Evolutionary conservation across 306 rosid species (phyloP).

Genomic region (Ziziphus jujuba): DNA sequence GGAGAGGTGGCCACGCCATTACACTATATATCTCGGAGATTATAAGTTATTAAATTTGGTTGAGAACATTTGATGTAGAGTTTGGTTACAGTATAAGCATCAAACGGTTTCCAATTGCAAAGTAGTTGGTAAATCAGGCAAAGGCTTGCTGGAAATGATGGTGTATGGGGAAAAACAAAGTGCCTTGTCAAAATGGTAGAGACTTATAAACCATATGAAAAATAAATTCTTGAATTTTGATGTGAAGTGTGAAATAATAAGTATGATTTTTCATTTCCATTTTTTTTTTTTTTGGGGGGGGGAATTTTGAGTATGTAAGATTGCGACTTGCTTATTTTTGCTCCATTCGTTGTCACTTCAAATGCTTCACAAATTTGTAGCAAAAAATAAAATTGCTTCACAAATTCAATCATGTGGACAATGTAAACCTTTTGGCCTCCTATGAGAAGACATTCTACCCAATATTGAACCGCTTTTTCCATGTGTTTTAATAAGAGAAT

Average conservation of each 20-base stretch:
- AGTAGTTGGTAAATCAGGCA: not conserved
- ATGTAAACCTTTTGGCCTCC: slow-evolving; percentile 2
- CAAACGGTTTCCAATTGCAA: not conserved
- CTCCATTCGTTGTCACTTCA: not conserved
- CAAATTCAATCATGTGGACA: not conserved
- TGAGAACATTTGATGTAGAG: too few relatives aligned
- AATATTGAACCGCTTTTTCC: not conserved
- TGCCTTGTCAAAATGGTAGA: too few relatives aligned
- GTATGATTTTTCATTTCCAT: too few relatives aligned
- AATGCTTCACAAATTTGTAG: slow-evolving; percentile 11
- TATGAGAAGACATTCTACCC: slow-evolving; percentile 5
- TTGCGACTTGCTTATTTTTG: slow-evolving; percentile 3
- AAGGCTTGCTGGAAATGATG: slow-evolving; percentile 23
- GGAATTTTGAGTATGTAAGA: not conserved
- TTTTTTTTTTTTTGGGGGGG: too few relatives aligned
- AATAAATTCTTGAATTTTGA: not conserved
- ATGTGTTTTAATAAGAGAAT: not conserved
- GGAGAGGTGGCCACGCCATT: too few relatives aligned
- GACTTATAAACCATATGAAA: not conserved
- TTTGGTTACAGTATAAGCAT: too few relatives aligned
- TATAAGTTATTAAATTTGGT: too few relatives aligned
- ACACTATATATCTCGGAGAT: too few relatives aligned
- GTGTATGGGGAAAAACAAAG: too few relatives aligned
- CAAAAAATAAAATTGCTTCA: too few relatives aligned
- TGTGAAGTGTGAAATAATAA: not conserved